Percentiles rank a stretch among this genome's conserved stretches.
Evolutionary conservation across 192 early-diverging fungal genomes (phyloP).

Genomic region (Podochytrium sp.): DNA sequence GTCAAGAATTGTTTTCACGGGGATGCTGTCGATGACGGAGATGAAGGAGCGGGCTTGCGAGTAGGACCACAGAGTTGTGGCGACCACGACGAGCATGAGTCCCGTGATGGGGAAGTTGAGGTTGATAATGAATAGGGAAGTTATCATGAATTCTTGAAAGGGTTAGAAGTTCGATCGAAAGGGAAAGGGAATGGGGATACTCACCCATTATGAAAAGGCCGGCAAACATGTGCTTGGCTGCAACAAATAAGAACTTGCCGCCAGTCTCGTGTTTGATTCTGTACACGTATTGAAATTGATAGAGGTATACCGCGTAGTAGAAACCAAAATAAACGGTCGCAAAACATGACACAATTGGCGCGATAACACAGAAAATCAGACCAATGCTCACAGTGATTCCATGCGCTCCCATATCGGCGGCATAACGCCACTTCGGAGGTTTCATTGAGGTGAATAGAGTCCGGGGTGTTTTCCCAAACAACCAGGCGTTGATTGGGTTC

Average conservation of each 20-base stretch:
- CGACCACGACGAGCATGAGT: slow-evolving; percentile 46
- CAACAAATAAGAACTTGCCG: slow-evolving; percentile 38
- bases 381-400: slow-evolving; percentile 55
- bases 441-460: slow-evolving; percentile 55
- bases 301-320: slow-evolving; percentile 74
- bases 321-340: slow-evolving; percentile 74
- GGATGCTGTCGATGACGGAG: slow-evolving; percentile 46
- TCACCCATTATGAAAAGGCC: slow-evolving; percentile 56
- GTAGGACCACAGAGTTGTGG: slow-evolving; percentile 53
- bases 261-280: slow-evolving; percentile 36
- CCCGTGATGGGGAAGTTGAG: slow-evolving; percentile 48
- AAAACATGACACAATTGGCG: slow-evolving; percentile 80
- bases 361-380: slow-evolving; percentile 74
- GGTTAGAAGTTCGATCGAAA: background rate
- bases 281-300: slow-evolving; percentile 76
- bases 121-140: slow-evolving; percentile 72
- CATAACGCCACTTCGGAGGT: slow-evolving; percentile 40
- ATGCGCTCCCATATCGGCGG: slow-evolving; percentile 36
- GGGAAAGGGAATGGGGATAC: background rate
- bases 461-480: slow-evolving; percentile 76
- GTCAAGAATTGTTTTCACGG: slow-evolving; percentile 39
- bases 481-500: slow-evolving; percentile 52
- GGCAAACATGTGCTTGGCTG: slow-evolving; percentile 42
- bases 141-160: slow-evolving; percentile 65
- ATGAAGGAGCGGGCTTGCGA: slow-evolving; percentile 63